Conservation (phyloP, 306 rosid genomes). For the Adenanthera pavonina region DNA sequence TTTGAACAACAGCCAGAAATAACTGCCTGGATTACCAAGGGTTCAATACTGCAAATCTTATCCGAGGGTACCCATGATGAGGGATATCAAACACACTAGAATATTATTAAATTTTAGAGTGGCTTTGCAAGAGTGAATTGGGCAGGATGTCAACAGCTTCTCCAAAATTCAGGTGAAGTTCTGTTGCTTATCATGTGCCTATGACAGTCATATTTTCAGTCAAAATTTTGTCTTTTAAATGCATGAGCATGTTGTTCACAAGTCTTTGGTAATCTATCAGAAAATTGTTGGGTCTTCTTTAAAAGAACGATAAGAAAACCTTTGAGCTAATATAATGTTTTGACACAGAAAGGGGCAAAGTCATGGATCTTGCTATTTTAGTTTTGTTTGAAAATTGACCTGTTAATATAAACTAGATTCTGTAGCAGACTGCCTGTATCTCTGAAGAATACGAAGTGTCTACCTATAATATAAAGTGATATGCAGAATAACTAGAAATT, state of each 20-base stretch:
- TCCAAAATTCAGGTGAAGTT: conserved; percentile 49
- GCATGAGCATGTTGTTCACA: neutral
- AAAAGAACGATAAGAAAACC: neutral
- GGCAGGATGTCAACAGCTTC: conserved; percentile 38
- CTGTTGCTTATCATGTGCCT: neutral
- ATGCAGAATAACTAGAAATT: neutral
- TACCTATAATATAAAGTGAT: neutral
- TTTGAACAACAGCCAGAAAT: conserved; percentile 81
- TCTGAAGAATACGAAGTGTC: conserved; percentile 9
- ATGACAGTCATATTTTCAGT: neutral
- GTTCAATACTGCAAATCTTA: conserved; percentile 71
- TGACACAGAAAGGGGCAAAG: neutral
- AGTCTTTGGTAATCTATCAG: neutral
- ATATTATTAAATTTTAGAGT: conserved; percentile 34
- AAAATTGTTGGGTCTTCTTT: neutral
- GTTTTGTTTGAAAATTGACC: neutral
- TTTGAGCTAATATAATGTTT: conserved; percentile 25
- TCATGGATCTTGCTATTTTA: neutral
- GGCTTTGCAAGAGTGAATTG: conserved; percentile 34
- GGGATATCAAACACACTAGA: conserved; percentile 55
- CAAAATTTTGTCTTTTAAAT: neutral
- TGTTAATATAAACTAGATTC: neutral
- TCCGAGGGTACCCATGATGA: conserved; percentile 66
- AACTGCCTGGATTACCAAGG: conserved; percentile 90
- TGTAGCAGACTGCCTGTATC: neutral